A percentile compares a stretch with the other conserved stretches of the same genome.
These are phyloP conservation scores for Candida sp. DNA, from an alignment of 1,139 yeast species.

Conservation along the genomic window DNA sequence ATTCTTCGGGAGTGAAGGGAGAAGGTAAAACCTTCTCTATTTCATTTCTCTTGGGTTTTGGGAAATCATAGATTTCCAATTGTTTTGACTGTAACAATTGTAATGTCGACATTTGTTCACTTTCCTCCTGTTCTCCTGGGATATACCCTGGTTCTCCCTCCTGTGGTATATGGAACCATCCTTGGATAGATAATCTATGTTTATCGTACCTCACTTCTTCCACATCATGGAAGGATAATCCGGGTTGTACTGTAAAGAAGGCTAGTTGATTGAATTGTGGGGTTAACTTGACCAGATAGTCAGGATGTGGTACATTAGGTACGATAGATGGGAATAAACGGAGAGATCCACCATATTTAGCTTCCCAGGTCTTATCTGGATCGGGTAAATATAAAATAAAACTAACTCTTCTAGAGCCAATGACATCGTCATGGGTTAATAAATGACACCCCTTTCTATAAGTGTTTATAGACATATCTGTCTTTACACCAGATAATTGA, in stretches of 20 bases:
- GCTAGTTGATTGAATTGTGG: conserved; percentile 98
- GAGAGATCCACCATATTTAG: conserved; percentile 88
- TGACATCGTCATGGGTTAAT: conserved; percentile 95
- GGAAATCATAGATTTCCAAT: conserved; percentile 78
- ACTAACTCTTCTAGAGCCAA: conserved; percentile 91
- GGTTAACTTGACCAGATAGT: conserved; percentile 62
- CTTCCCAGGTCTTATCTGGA: conserved; percentile 85
- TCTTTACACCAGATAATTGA: conserved; percentile 80
- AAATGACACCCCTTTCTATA: conserved; percentile 93
- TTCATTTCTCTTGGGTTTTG: conserved; percentile 47
- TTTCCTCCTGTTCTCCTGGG: conserved; percentile 74
- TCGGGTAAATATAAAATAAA: conserved; percentile 91
- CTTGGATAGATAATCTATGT: conserved; percentile 89
- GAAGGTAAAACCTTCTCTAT: conserved; percentile 10
- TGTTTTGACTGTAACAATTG: conserved; percentile 79
- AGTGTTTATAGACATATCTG: conserved; percentile 90
- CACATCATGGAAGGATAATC: conserved; percentile 94
- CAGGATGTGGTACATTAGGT: conserved; percentile 88
- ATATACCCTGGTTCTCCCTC: conserved; percentile 82
- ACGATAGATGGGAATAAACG: conserved; percentile 83
- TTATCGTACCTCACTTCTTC: conserved; percentile 93
- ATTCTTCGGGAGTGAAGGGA: conserved; percentile 31
- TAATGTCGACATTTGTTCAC: conserved; percentile 74
- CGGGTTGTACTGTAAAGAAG: conserved; percentile 94
- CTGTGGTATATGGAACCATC: conserved; percentile 99